Conservation (phyloP, 345 rosid genomes). For the Sisymbrium altissimum region DNA sequence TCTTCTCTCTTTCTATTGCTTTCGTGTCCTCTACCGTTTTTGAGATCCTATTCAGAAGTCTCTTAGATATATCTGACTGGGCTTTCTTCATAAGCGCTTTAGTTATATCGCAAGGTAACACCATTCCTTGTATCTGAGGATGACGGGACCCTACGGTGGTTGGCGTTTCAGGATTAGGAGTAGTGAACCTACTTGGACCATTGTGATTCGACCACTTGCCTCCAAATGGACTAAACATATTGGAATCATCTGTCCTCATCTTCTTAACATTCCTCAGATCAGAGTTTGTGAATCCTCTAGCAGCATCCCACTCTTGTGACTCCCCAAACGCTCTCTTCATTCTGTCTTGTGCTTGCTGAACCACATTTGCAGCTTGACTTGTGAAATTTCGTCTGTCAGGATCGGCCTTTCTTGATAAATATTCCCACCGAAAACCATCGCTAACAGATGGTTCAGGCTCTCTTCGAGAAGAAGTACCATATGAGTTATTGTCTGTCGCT, state of each 20-base stretch:
- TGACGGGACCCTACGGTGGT: conserved; percentile 35
- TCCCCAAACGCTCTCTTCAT: conserved; percentile 44
- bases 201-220: conserved; percentile 34
- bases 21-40: conserved; percentile 26
- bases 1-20: conserved; percentile 33
- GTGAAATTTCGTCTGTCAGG: conserved; percentile 24
- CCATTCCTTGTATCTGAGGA: conserved; percentile 39
- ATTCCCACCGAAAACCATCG: conserved; percentile 33
- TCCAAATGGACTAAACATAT: conserved; percentile 28
- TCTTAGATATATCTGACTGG: conserved; percentile 35
- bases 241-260: conserved; percentile 42
- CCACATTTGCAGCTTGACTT: conserved; percentile 38
- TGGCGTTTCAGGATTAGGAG: conserved; percentile 28
- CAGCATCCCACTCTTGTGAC: conserved; percentile 32
- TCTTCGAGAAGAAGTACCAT: conserved; percentile 28
- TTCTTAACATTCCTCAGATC: conserved; percentile 44
- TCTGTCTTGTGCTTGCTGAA: conserved; percentile 39
- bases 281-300: conserved; percentile 31
- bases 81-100: conserved; percentile 57
- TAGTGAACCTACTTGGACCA: conserved; percentile 34
- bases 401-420: conserved; percentile 39
- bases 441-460: conserved; percentile 33
- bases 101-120: conserved; percentile 45
- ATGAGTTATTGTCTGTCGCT: conserved; percentile 27
- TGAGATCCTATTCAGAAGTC: conserved; percentile 44